These are phyloP conservation scores for Russula sp. DNA, from an alignment of 768 basidiomycete genomes.

Conservation along the genomic window DNA sequence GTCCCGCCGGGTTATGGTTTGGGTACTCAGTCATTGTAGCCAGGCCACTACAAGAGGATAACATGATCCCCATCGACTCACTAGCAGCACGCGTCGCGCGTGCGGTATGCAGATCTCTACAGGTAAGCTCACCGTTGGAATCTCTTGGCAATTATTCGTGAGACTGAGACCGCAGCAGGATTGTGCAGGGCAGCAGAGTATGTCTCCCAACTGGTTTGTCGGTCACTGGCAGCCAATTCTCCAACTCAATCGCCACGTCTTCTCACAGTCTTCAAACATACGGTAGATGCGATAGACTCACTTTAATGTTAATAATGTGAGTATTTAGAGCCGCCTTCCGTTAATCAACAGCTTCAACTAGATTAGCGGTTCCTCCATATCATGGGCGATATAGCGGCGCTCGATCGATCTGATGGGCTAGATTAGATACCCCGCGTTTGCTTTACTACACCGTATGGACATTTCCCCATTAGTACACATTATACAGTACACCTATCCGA, in stretches of 20 bases:
- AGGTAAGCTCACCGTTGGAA: neutral
- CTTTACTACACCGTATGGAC: no score
- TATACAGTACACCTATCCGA: no score
- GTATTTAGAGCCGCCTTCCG: no score
- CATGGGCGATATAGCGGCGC: no score
- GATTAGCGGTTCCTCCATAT: no score
- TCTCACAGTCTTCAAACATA: neutral
- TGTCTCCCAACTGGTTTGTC: conserved; percentile 3
- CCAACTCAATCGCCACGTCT: neutral
- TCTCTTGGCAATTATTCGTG: neutral
- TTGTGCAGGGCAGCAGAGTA: neutral
- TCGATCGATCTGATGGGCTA: no score
- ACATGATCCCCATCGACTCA: neutral
- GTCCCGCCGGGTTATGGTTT: conserved; percentile 11
- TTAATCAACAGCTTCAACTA: no score
- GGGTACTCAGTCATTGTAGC: no score
- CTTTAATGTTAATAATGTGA: no score
- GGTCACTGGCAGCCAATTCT: neutral
- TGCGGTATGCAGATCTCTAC: conserved; percentile 17
- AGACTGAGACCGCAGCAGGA: neutral
- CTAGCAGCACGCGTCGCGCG: neutral
- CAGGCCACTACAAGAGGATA: no score
- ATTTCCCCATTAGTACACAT: no score
- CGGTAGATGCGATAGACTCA: neutral
- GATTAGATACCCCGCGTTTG: no score